Evolutionary conservation across 805 yeast species (phyloP).

Genomic region (Debaryomyces maramus): DNA sequence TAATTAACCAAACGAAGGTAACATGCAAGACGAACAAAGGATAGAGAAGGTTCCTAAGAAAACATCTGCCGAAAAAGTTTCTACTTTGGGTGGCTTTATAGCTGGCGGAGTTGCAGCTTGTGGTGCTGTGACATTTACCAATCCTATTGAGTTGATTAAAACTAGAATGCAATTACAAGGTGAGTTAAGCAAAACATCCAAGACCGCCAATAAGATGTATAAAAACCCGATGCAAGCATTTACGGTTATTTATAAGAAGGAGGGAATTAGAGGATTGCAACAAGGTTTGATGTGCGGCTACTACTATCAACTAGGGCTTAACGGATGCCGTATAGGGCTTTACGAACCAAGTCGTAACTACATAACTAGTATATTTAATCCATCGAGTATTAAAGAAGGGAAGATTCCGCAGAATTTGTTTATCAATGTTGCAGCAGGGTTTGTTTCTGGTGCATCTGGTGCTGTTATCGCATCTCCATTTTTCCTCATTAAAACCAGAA

Average conservation of each 20-base stretch:
- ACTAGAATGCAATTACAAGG: constrained; percentile 98
- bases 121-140: constrained; percentile 95
- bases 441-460: constrained; percentile 82
- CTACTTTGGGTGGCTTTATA: constrained; percentile 73
- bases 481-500: constrained; percentile 89
- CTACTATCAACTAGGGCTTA: constrained; percentile 83
- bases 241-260: constrained; percentile 66
- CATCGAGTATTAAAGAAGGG: constrained; percentile 47
- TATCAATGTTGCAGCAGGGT: constrained; percentile 79
- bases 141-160: constrained; percentile 92
- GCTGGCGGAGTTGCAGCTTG: constrained; percentile 97
- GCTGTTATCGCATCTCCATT: constrained; percentile 90
- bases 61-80: constrained; percentile 50
- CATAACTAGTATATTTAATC: constrained; percentile 55
- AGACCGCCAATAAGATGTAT: constrained; percentile 54
- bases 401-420: constrained; percentile 36
- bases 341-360: constrained; percentile 81
- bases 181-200: constrained; percentile 62
- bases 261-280: constrained; percentile 86
- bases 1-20: too few relatives aligned
- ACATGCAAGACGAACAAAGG: background rate
- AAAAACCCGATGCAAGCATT: constrained; percentile 87
- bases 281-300: constrained; percentile 90
- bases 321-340: constrained; percentile 92
- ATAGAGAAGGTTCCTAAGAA: constrained; percentile 7